Percentiles rank a stretch among this genome's conserved stretches.
These are phyloP conservation scores for Ceraceosorus guamensis DNA, from an alignment of 1,284 basidiomycete species.

Conservation along the genomic window DNA sequence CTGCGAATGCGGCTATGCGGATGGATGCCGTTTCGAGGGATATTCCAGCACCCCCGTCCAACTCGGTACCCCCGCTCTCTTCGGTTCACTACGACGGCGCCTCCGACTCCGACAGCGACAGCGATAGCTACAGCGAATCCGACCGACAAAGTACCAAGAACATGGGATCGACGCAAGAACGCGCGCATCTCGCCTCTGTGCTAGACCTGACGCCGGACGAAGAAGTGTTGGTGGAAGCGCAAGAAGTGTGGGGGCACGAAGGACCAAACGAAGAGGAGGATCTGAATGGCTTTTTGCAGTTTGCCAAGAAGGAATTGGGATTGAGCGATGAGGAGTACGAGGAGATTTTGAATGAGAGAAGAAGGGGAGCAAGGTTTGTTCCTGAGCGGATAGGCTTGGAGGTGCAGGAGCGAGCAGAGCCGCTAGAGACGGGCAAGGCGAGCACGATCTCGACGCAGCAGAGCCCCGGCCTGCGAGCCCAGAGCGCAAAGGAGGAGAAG, in stretches of 20 bases:
- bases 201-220: slow-evolving; percentile 16
- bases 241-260: slow-evolving; percentile 11
- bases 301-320: slow-evolving; percentile 25
- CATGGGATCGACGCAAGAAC: slow-evolving; percentile 11
- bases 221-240: slow-evolving; percentile 5
- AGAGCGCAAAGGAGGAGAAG: background rate
- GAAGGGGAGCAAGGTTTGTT: slow-evolving; percentile 18
- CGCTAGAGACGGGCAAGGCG: background rate
- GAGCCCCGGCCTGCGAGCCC: background rate
- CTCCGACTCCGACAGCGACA: slow-evolving; percentile 5
- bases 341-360: slow-evolving; percentile 20
- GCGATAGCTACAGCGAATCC: background rate
- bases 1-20: background rate
- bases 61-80: background rate
- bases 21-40: background rate
- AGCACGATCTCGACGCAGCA: background rate
- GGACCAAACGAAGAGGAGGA: slow-evolving; percentile 14
- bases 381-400: slow-evolving; percentile 3
- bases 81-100: slow-evolving; percentile 7
- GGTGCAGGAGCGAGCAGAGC: background rate
- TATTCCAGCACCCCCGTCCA: background rate
- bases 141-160: background rate
- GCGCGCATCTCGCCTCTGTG: slow-evolving; percentile 5
- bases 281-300: slow-evolving; percentile 23
- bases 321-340: slow-evolving; percentile 25